Conservation (phyloP, 1,284 basidiomycete species). For the Ganoderma resinaceum region DNA sequence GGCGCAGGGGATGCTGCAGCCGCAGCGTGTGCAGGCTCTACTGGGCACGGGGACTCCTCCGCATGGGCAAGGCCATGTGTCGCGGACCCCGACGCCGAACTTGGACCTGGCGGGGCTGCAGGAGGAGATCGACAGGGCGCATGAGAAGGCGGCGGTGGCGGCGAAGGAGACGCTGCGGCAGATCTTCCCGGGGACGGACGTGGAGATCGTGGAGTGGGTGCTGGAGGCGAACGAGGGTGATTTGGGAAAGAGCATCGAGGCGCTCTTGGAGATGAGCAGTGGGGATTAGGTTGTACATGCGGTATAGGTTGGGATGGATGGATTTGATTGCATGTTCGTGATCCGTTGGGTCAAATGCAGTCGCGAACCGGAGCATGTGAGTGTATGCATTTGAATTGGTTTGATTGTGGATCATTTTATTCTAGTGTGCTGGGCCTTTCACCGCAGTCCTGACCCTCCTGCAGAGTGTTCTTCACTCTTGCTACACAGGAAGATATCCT, state of each 20-base stretch:
- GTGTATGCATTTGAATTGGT: background rate
- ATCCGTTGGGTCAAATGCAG: background rate
- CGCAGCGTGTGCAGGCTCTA: conserved; percentile 51
- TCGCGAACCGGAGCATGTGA: background rate
- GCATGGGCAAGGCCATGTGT: conserved; percentile 46
- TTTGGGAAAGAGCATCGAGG: conserved; percentile 89
- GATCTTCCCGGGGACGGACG: conserved; percentile 86
- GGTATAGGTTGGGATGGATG: background rate
- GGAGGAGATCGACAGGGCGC: conserved; percentile 80
- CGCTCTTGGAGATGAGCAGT: conserved; percentile 78
- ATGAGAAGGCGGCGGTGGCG: conserved; percentile 70
- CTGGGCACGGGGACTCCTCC: conserved; percentile 26
- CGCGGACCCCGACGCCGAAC: conserved; percentile 72
- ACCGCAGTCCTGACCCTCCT: background rate
- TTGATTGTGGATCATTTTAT: background rate
- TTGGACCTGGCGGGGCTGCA: conserved; percentile 76
- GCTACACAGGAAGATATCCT: background rate
- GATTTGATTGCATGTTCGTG: background rate
- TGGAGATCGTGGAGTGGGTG: conserved; percentile 86
- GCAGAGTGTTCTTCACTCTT: background rate
- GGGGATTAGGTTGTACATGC: conserved; percentile 40
- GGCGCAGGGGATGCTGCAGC: conserved; percentile 39
- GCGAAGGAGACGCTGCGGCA: conserved; percentile 78
- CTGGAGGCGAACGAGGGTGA: conserved; percentile 90
- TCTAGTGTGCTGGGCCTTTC: background rate